Conservation (phyloP, 2,329 filamentous ascomycete species). For the Ophiostoma himal-ulmi region DNA sequence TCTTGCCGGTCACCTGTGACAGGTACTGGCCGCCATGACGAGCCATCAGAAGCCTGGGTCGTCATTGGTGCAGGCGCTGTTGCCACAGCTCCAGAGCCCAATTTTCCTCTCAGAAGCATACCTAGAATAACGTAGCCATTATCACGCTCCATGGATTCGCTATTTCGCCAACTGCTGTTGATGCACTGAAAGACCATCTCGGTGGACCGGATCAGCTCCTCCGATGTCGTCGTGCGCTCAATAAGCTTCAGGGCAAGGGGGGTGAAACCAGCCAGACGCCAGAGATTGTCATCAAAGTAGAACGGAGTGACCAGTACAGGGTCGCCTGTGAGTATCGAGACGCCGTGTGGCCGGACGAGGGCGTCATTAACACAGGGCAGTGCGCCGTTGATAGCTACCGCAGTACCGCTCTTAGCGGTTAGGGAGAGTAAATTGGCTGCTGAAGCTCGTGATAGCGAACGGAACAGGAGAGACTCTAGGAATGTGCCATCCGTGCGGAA, state of each 20-base stretch:
- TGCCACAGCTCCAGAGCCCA: conserved; percentile 46
- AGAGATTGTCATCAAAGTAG: conserved; percentile 83
- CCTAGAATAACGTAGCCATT: conserved; percentile 88
- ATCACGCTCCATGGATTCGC: conserved; percentile 94
- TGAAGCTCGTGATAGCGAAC: conserved; percentile 67
- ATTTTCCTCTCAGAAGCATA: conserved; percentile 75
- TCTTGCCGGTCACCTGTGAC: conserved; percentile 49
- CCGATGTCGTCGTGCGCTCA: conserved; percentile 64
- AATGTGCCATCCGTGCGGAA: conserved; percentile 76
- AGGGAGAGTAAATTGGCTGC: conserved; percentile 62
- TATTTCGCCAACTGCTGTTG: conserved; percentile 91
- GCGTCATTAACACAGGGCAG: conserved; percentile 84
- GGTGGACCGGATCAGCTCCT: conserved; percentile 69
- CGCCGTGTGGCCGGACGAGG: conserved; percentile 71
- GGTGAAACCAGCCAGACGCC: conserved; percentile 87
- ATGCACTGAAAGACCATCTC: conserved; percentile 82
- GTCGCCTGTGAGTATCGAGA: conserved; percentile 74
- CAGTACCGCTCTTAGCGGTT: conserved; percentile 66
- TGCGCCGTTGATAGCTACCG: conserved; percentile 81
- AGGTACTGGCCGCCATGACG: conserved; percentile 33
- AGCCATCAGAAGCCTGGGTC: neutral
- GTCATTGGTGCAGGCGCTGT: neutral
- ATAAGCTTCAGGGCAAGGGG: conserved; percentile 79
- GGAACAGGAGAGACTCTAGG: conserved; percentile 69
- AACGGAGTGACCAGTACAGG: conserved; percentile 77